A percentile compares a stretch with the other conserved stretches of the same genome.
Conservation (phyloP, 768 basidiomycete species). For the Coprinellus micaceus region DNA sequence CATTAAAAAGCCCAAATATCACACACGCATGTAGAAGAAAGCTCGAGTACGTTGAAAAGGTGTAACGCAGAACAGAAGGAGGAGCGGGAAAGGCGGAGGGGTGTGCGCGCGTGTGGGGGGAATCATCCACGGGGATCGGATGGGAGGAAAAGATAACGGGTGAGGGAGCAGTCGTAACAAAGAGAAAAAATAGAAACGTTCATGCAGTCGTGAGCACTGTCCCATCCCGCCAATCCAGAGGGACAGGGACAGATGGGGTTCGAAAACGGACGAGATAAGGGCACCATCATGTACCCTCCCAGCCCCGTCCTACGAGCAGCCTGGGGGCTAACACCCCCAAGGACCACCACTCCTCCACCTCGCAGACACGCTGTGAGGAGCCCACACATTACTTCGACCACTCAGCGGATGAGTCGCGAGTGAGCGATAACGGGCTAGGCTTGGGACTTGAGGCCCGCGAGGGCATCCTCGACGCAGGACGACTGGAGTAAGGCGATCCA, state of each 20-base stretch:
- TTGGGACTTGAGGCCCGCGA: neutral
- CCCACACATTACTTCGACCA: too few relatives aligned
- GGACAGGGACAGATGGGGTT: neutral
- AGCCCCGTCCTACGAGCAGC: too few relatives aligned
- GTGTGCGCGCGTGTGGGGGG: neutral
- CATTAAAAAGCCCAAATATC: neutral
- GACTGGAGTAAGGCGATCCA: neutral
- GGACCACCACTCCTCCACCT: too few relatives aligned
- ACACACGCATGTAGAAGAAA: neutral
- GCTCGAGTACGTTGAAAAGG: too few relatives aligned
- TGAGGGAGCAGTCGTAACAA: neutral
- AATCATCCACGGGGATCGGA: neutral
- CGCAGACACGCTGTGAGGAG: too few relatives aligned
- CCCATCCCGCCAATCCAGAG: neutral
- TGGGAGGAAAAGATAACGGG: neutral
- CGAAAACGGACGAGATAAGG: neutral
- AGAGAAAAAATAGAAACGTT: neutral
- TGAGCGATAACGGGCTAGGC: neutral
- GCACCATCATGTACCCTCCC: too few relatives aligned
- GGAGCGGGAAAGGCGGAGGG: neutral
- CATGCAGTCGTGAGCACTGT: conserved; percentile 1
- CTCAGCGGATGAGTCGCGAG: too few relatives aligned
- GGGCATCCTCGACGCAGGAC: neutral
- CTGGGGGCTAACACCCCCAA: too few relatives aligned
- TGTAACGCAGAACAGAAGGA: too few relatives aligned